Evolutionary conservation across 345 rosid genomes (phyloP), one percentile per base, ranked within the genome.

Genomic region (Eucalyptus pumila): DNA sequence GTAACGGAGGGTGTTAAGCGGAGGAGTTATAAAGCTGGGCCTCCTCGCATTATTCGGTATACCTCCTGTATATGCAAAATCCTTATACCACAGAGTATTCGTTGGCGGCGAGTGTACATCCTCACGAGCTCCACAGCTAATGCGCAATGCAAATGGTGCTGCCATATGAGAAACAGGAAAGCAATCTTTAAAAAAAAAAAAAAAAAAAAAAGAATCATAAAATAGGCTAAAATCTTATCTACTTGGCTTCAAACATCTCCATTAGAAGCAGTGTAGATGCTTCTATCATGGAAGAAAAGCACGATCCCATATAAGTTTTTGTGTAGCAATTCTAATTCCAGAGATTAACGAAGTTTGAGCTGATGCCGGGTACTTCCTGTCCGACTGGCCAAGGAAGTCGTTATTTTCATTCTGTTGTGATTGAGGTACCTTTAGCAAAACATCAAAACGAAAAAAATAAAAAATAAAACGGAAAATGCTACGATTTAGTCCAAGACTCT

Each of bases 1-100:
- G 89, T 96, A 97, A 13, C 99, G 94, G 60, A 98, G 96, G 2
- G 99, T 97, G 60, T 89, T 86, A 72, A 98, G 93, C 1, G 94
- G 95, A 88, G 99, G 99, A 87, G 96, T 92, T 60, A 96, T 92
- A 56, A 85, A 91, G 85, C 96, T 92, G 30, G 97, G 96, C 9
- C 1, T 27, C 7, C 95, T 91, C 16, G 97, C 95, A 86, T 96
- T 98, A 23, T 92, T 76, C 14, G 99, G 99, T 91, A 96, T 49
- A 15, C 99, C 99, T 37, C 99, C 99, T 3, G 99, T 96, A 52
- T 97, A 98, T 4, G 94, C 99, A 87, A 98, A 94, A 91, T 97
- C 99, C 90, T 97, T 98, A 90, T 87, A 93, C 99, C 99, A 98
- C 86, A 92, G 96, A 27, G 96, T 94, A 90, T 96, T 95, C 30